phyloP scores from a whole-genome alignment of 2,329 filamentous ascomycete species.

The Setomelanomma holmii region DNA sequence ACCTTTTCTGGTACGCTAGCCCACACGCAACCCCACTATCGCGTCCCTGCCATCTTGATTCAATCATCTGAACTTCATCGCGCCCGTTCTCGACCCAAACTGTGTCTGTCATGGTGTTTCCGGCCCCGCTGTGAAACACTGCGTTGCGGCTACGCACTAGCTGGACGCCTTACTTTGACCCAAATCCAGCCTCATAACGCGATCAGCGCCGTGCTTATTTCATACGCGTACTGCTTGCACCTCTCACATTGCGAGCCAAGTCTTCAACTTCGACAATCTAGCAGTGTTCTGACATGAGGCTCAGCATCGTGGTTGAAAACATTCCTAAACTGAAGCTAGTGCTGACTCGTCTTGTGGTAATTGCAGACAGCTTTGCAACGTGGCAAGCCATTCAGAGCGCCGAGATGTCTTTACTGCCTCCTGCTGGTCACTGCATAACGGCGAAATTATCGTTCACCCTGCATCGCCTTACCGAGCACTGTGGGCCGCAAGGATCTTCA shows the following conservation, averaged over 20 bases:
- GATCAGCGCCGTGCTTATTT: conserved; percentile 3
- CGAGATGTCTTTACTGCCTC: neutral
- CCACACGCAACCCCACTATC: too few relatives aligned
- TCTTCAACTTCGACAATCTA: neutral
- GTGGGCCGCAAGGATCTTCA: neutral
- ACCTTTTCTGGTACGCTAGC: too few relatives aligned
- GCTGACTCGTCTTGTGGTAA: neutral
- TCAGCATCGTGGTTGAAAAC: neutral
- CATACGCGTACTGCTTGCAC: neutral
- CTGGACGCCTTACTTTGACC: neutral
- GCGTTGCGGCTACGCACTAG: neutral
- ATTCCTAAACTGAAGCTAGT: neutral
- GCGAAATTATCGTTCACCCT: neutral
- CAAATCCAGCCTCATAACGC: conserved; percentile 1
- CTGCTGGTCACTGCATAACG: neutral
- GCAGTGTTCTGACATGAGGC: neutral
- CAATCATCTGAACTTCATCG: too few relatives aligned
- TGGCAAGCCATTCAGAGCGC: neutral
- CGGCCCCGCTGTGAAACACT: too few relatives aligned
- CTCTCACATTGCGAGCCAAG: conserved; percentile 2
- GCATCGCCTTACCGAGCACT: neutral
- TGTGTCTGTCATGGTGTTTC: too few relatives aligned
- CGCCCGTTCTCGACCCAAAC: too few relatives aligned
- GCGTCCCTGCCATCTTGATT: too few relatives aligned
- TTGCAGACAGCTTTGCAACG: neutral